phyloP scores from a whole-genome alignment of 257 asterid species.

The Buddleja alternifolia region DNA sequence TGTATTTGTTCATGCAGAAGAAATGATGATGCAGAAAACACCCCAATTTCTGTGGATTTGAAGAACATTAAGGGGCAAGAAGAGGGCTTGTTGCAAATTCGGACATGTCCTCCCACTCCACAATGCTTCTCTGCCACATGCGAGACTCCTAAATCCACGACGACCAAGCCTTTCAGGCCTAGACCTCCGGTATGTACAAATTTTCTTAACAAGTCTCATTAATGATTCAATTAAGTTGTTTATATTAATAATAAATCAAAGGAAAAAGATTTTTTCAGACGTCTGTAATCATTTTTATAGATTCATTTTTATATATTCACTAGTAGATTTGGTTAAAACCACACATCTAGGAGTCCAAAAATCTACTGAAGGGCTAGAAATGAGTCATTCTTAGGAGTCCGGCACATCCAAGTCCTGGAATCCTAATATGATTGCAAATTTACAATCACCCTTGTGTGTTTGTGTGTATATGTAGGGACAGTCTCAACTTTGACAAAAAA shows the following conservation, averaged over 20 bases:
- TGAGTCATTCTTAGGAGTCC: too few relatives aligned
- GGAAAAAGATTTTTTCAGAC: too few relatives aligned
- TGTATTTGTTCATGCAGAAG: slow-evolving; percentile 51
- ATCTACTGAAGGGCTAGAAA: background rate
- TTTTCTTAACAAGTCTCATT: background rate
- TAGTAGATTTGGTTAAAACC: background rate
- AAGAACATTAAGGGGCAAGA: slow-evolving; percentile 49
- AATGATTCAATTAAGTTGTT: too few relatives aligned
- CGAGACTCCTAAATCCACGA: slow-evolving; percentile 39
- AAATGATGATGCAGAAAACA: slow-evolving; percentile 76
- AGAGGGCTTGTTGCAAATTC: slow-evolving; percentile 50
- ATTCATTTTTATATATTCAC: too few relatives aligned
- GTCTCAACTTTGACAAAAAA: too few relatives aligned
- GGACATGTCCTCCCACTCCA: slow-evolving; percentile 95
- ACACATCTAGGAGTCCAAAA: background rate
- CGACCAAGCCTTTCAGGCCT: slow-evolving; percentile 49
- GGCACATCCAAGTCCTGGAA: too few relatives aligned
- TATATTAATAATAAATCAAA: too few relatives aligned
- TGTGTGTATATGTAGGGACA: too few relatives aligned
- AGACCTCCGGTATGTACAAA: slow-evolving; percentile 55
- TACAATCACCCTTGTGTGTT: too few relatives aligned
- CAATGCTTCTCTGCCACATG: slow-evolving; percentile 78
- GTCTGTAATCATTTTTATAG: too few relatives aligned
- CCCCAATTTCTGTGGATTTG: slow-evolving; percentile 62
- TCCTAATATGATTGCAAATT: too few relatives aligned